These are phyloP conservation scores for Xenoacremonium recifei DNA, from an alignment of 2,329 filamentous ascomycete genomes.

Conservation along the genomic window DNA sequence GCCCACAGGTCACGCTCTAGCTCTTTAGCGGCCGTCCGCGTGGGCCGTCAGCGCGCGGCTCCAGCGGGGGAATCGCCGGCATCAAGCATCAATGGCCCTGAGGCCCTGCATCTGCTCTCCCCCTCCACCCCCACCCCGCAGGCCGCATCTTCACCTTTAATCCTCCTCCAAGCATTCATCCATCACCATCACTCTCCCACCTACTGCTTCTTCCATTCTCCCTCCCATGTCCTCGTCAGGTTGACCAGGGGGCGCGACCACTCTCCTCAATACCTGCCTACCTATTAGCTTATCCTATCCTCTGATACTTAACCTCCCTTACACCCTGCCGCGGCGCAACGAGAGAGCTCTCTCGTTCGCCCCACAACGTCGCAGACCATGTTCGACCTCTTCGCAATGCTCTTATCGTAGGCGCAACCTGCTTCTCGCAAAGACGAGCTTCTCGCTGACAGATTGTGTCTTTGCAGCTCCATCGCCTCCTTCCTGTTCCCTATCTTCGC, in stretches of 20 bases:
- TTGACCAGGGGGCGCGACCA: neutral
- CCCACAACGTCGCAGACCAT: conserved; percentile 43
- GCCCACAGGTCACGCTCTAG: conserved; percentile 1
- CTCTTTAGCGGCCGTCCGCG: conserved; percentile 1
- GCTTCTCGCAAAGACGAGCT: conserved; percentile 9
- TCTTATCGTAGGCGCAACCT: conserved; percentile 65
- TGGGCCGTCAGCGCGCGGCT: neutral
- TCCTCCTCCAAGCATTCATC: no score
- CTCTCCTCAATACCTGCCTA: neutral
- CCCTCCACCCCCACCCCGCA: neutral
- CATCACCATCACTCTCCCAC: no score
- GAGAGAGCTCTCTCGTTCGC: neutral
- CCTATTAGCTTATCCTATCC: neutral
- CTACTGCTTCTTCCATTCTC: neutral
- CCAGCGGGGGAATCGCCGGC: no score
- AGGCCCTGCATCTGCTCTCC: no score
- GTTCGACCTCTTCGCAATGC: conserved; percentile 76
- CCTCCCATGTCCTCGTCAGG: neutral
- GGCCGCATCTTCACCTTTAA: neutral
- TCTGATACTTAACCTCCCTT: neutral
- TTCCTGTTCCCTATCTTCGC: conserved; percentile 95
- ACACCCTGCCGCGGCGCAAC: conserved; percentile 1
- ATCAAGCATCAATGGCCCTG: no score
- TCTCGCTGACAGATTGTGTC: no score
- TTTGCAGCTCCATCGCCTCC: conserved; percentile 72